Evolutionary conservation across 106 monocot genomes (phyloP).

Genomic region (Phalaenopsis aphrodite): DNA sequence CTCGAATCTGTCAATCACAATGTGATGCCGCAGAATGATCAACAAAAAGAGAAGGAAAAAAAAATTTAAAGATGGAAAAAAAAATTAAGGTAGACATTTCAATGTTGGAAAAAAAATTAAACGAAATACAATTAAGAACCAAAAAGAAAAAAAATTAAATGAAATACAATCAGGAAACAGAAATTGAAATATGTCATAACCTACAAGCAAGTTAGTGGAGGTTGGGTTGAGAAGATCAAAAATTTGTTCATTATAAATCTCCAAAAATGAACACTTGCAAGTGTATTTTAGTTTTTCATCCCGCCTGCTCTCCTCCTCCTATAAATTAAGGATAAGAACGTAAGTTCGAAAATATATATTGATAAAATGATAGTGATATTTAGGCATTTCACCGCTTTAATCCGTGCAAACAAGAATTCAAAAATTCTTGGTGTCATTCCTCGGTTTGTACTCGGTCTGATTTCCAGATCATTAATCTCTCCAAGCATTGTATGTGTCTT

Average conservation of each 20-base stretch:
- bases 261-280: constrained; percentile 91
- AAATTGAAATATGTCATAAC: constrained; percentile 11
- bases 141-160: neutral
- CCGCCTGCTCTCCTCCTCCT: constrained; percentile 96
- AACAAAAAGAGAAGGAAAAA: neutral
- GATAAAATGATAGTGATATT: neutral
- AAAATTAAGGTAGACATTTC: neutral
- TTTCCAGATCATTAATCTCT: constrained; percentile 66
- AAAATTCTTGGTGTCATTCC: constrained; percentile 98
- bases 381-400: constrained; percentile 58
- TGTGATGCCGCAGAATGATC: neutral
- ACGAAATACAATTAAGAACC: too few species aligned
- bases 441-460: constrained; percentile 50
- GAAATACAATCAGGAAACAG: neutral
- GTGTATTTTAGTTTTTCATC: constrained; percentile 86
- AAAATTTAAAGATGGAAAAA: neutral
- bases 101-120: neutral
- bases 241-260: constrained; percentile 98
- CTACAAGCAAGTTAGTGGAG: constrained; percentile 77
- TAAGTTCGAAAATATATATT: constrained; percentile 9
- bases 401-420: constrained; percentile 95
- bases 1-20: constrained; percentile 48
- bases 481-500: constrained; percentile 98
- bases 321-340: constrained; percentile 7
- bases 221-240: constrained; percentile 95